phyloP scores from a whole-genome alignment of 495 filamentous ascomycete genomes.

The Neurospora pannonica region DNA sequence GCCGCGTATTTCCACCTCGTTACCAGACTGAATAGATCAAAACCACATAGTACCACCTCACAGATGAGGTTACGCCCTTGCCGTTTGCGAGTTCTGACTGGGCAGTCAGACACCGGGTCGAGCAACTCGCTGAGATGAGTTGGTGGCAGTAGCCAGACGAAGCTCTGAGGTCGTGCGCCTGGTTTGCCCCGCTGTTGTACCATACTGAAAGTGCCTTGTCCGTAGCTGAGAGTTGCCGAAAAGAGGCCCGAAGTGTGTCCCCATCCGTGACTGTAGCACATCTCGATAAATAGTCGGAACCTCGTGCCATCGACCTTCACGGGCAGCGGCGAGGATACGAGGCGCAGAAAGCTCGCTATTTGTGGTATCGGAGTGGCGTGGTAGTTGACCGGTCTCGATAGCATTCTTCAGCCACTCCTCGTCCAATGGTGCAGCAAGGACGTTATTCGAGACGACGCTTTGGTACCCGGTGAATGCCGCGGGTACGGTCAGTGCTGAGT shows the following conservation, averaged over 20 bases:
- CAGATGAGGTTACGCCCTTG: background rate
- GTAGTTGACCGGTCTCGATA: slow-evolving; percentile 49
- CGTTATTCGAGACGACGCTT: background rate
- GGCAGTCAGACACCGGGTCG: background rate
- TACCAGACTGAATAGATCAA: background rate
- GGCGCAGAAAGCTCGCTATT: slow-evolving; percentile 26
- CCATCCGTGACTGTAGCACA: background rate
- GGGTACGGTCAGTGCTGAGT: slow-evolving; percentile 23
- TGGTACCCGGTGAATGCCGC: background rate
- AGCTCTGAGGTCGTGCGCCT: background rate
- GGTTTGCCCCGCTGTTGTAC: background rate
- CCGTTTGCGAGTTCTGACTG: background rate
- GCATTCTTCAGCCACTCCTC: slow-evolving; percentile 78
- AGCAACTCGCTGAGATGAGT: background rate
- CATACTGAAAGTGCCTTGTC: background rate
- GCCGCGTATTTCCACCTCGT: background rate
- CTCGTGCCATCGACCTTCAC: slow-evolving; percentile 42
- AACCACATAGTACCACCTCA: background rate
- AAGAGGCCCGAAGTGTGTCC: background rate
- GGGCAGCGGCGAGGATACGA: slow-evolving; percentile 34
- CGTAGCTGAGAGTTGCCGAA: background rate
- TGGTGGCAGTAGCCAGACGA: background rate
- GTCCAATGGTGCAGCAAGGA: slow-evolving; percentile 36
- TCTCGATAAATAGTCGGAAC: slow-evolving; percentile 24
- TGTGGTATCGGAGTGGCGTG: slow-evolving; percentile 29